Conservation (phyloP, 176 grass and related monocot genomes). For the Oryza nivara region DNA sequence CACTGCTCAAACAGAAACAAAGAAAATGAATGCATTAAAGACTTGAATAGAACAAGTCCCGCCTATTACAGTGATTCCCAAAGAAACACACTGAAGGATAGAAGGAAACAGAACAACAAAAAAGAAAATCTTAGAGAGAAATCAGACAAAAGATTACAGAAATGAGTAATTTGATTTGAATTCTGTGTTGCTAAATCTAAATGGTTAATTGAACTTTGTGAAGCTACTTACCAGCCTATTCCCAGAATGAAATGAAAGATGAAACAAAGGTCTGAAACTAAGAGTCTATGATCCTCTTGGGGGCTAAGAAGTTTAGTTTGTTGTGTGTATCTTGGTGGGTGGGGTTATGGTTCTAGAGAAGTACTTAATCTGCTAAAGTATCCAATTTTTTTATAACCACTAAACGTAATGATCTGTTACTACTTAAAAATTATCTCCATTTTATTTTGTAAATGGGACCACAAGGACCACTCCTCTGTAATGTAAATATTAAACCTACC, state of each 20-base stretch:
- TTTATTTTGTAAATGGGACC: constrained; percentile 33
- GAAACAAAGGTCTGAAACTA: background rate
- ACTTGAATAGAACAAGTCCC: constrained; percentile 20
- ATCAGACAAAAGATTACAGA: constrained; percentile 17
- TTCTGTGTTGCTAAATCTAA: background rate
- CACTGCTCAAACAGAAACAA: background rate
- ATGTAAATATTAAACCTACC: constrained; percentile 12
- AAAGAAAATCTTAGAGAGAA: constrained; percentile 1
- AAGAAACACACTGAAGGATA: background rate
- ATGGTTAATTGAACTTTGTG: background rate
- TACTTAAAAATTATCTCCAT: constrained; percentile 15
- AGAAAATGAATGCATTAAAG: background rate
- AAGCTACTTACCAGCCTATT: constrained; percentile 48
- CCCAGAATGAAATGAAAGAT: constrained; percentile 6
- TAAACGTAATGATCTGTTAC: constrained; percentile 22
- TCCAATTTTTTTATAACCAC: constrained; percentile 7
- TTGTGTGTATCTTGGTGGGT: constrained; percentile 17
- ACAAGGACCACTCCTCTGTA: constrained; percentile 13
- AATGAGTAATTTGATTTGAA: constrained; percentile 9
- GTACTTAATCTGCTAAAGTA: constrained; percentile 30
- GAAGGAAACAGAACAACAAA: constrained; percentile 15
- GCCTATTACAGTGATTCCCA: constrained; percentile 5
- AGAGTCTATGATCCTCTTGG: background rate
- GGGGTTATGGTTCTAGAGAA: constrained; percentile 21
- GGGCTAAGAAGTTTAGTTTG: background rate